Percentiles rank a stretch among this genome's conserved stretches.
Evolutionary conservation across 139 green algal species (phyloP).

Genomic region (Volvox reticuliferus): DNA sequence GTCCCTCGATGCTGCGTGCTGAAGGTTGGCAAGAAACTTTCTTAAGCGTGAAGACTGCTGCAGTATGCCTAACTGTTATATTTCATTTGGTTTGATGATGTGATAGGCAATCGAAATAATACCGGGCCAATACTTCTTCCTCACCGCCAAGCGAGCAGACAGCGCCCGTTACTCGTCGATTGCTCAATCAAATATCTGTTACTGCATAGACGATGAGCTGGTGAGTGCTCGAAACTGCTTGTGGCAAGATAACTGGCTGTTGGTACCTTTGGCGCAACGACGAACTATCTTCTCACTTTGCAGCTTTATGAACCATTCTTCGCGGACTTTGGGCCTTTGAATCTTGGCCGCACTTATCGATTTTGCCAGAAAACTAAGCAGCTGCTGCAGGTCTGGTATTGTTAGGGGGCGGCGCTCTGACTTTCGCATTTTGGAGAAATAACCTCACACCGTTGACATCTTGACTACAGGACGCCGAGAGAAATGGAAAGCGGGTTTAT

Average conservation of each 20-base stretch:
- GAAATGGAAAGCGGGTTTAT: constrained; percentile 72
- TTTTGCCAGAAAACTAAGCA: constrained; percentile 80
- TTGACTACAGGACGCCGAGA: constrained; percentile 68
- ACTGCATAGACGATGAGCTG: constrained; percentile 79
- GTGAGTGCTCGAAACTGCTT: constrained; percentile 47
- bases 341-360: constrained; percentile 85
- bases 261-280: neutral
- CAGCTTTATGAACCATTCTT: constrained; percentile 95
- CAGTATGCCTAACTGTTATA: neutral
- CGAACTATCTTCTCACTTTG: neutral
- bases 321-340: constrained; percentile 93
- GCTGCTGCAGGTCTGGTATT: constrained; percentile 71
- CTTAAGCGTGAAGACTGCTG: neutral
- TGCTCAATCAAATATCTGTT: constrained; percentile 62
- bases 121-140: constrained; percentile 73
- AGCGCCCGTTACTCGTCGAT: constrained; percentile 44
- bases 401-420: neutral
- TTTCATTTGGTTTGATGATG: neutral
- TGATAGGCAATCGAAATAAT: constrained; percentile 75
- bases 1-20: neutral
- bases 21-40: neutral
- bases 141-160: constrained; percentile 58
- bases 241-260: neutral
- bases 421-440: neutral
- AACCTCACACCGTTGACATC: neutral